phyloP scores from a whole-genome alignment of 139 green algal species.

The Tetradesmus lagerheimii region DNA sequence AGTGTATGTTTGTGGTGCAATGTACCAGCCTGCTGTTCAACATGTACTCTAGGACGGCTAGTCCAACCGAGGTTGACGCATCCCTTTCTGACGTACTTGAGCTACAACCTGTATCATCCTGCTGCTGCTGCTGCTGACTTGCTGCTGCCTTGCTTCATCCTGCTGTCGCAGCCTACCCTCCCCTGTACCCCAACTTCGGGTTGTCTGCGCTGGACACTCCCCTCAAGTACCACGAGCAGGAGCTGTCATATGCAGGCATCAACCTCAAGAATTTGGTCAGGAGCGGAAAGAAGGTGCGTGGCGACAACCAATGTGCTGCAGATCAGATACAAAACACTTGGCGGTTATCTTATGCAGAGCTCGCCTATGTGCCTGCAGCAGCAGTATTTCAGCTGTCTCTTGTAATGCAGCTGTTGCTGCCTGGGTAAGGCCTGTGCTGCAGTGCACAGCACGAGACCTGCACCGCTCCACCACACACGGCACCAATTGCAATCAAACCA shows the following conservation, averaged over 20 bases:
- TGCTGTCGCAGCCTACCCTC: conserved; percentile 51
- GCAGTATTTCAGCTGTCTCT: too few relatives aligned
- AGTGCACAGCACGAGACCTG: too few relatives aligned
- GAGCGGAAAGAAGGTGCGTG: conserved; percentile 35
- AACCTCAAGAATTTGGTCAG: conserved; percentile 34
- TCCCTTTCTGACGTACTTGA: too few relatives aligned
- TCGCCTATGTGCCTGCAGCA: too few relatives aligned
- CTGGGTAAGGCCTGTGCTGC: too few relatives aligned
- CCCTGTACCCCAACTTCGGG: conserved; percentile 21
- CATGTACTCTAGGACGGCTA: too few relatives aligned
- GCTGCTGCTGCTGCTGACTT: neutral
- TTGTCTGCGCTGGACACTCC: neutral
- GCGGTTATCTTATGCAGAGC: too few relatives aligned
- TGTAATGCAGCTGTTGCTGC: too few relatives aligned
- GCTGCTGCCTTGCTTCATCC: too few relatives aligned
- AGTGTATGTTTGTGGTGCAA: neutral
- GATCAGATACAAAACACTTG: neutral
- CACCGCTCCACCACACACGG: too few relatives aligned
- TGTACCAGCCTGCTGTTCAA: neutral
- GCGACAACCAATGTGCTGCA: neutral
- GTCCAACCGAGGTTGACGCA: too few relatives aligned
- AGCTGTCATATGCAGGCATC: conserved; percentile 44
- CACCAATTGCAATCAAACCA: too few relatives aligned
- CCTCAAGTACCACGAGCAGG: conserved; percentile 45
- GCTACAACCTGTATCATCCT: neutral